Conservation (phyloP, 306 rosid species). For the Vigna mungo region DNA sequence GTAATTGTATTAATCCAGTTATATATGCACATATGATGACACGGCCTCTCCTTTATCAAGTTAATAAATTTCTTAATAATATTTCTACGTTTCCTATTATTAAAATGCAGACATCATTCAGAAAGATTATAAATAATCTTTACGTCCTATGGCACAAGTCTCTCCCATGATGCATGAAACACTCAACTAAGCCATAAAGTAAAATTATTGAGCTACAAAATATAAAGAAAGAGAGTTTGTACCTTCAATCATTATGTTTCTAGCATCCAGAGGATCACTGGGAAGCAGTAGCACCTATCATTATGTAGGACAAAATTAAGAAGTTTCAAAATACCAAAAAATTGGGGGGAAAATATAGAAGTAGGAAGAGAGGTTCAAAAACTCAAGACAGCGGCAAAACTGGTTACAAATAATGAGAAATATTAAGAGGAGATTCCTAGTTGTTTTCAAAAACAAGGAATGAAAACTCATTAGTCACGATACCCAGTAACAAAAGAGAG, state of each 20-base stretch:
- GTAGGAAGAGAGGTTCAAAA: conserved; percentile 12
- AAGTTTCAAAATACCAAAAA: conserved; percentile 43
- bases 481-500: conserved; percentile 25
- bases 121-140: background rate
- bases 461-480: background rate
- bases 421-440: conserved; percentile 18
- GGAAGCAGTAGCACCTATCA: conserved; percentile 80
- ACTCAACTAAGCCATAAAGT: conserved; percentile 33
- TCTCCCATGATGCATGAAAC: conserved; percentile 16
- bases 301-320: conserved; percentile 28
- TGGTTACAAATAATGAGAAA: conserved; percentile 7
- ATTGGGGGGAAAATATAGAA: background rate
- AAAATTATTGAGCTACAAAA: conserved; percentile 34
- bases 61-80: conserved; percentile 12
- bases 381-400: conserved; percentile 27
- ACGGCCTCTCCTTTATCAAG: conserved; percentile 26
- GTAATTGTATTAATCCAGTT: conserved; percentile 36
- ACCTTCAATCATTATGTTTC: conserved; percentile 99
- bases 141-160: conserved; percentile 10
- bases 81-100: conserved; percentile 13
- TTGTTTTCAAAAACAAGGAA: conserved; percentile 26
- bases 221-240: conserved; percentile 38
- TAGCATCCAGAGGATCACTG: conserved; percentile 93
- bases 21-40: background rate
- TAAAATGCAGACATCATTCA: background rate